Conservation (phyloP, 164 flowering plant species). For the Stephania yunnanensis region DNA sequence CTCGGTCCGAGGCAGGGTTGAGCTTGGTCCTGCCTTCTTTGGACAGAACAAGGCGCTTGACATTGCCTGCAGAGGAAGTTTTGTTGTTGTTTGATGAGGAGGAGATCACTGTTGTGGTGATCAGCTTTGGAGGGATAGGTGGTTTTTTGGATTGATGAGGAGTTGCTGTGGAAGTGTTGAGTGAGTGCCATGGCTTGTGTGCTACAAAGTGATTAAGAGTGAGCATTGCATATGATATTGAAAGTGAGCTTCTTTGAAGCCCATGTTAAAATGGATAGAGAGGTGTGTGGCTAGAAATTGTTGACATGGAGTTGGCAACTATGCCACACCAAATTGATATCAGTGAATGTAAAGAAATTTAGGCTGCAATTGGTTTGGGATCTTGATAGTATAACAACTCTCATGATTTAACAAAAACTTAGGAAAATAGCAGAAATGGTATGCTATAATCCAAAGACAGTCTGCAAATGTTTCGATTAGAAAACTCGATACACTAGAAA, state of each 20-base stretch:
- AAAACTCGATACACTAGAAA: too few relatives aligned
- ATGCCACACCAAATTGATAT: neutral
- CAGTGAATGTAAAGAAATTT: too few relatives aligned
- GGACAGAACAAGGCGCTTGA: slow-evolving; percentile 56
- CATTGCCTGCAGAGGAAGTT: slow-evolving; percentile 39
- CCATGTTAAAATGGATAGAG: neutral
- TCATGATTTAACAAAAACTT: too few relatives aligned
- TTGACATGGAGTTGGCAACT: neutral
- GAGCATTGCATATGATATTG: neutral
- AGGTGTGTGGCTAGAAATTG: neutral
- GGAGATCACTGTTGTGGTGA: neutral
- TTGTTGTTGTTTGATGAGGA: slow-evolving; percentile 11
- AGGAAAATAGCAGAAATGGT: too few relatives aligned
- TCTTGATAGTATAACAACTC: too few relatives aligned
- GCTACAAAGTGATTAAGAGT: neutral
- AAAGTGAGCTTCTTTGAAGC: neutral
- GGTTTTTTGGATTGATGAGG: neutral
- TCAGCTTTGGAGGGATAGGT: neutral
- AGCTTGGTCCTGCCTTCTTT: slow-evolving; percentile 58
- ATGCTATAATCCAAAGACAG: too few relatives aligned
- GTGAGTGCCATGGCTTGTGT: neutral
- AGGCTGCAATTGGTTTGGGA: too few relatives aligned
- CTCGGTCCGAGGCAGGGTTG: slow-evolving; percentile 45
- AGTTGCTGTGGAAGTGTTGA: neutral
- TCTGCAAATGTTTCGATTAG: too few relatives aligned